Evolutionary conservation across 1,284 basidiomycete genomes (phyloP), one percentile per base, ranked within the genome.

Genomic region (Tranzscheliella williamsii): DNA sequence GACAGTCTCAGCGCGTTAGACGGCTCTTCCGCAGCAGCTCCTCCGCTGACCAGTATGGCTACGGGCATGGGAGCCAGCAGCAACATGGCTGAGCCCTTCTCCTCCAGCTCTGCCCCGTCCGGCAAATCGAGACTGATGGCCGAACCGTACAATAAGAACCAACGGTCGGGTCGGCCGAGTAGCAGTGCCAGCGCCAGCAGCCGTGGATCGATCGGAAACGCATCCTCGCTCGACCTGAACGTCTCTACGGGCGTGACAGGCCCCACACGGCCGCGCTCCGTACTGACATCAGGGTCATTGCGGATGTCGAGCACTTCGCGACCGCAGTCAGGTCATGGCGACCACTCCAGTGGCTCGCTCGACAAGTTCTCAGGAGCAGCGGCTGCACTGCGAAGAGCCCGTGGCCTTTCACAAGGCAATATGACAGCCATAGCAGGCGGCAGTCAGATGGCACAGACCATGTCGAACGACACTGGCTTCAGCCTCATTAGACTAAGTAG

Each of bases 161-260:
- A 42, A 38, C 36, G 49, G 16, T 49, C 45, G 4, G 45, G 41
- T 35, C 32, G 49, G 5, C 56, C 56, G 4, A 44, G 49, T 20
- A 60, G 56, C 24, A 44, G 41, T 21, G 45, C 48, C 13, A 58
- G 55, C 30, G 52, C 49, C 1, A 48, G 55, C 27, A 58, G 44
- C 17, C 37, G 49, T 15, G 38, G 40, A 37, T 58, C 45, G 3
- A 32, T 42, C 5, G 44, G 48, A 15, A 41, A 41, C 21, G 17
- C 30, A 30, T 16, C 42, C 30, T 26, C 37, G 3, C 21, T 38
- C 6, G 55, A 52, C 5, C 7, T 4, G 17, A 38, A 51, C n/a
- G 24, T 24, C 5, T 36, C 31, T 2, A 47, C 16, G 11, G 33
- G 43, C 2, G 18, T n/a, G 6, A 42, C 48, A 7, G 48, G 54